Conservation (phyloP, 1,284 basidiomycete genomes). For the Veloboletus limbatus region DNA sequence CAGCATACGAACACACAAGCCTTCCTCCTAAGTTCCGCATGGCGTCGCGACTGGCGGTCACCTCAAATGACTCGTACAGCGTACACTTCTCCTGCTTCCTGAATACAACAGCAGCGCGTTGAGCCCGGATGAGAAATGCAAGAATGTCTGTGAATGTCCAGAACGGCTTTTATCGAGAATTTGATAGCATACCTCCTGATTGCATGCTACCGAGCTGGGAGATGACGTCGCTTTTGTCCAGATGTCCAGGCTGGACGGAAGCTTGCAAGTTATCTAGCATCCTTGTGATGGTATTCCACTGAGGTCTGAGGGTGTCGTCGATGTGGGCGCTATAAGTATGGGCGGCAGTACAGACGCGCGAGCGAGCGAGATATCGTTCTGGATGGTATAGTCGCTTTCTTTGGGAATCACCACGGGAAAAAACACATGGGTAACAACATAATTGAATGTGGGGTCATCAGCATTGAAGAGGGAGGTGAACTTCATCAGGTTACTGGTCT, state of each 20-base stretch:
- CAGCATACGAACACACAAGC: conserved; percentile 28
- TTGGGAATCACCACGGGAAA: background rate
- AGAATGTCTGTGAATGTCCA: conserved; percentile 12
- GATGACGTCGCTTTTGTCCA: background rate
- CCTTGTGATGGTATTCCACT: conserved; percentile 4
- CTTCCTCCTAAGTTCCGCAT: conserved; percentile 30
- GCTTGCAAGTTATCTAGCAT: conserved; percentile 6
- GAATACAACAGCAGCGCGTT: conserved; percentile 30
- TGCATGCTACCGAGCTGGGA: conserved; percentile 8
- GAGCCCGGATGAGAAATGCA: conserved; percentile 8
- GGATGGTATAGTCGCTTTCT: background rate
- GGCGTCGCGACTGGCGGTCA: conserved; percentile 14
- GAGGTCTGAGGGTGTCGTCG: background rate
- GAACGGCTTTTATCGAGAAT: background rate
- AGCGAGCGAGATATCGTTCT: background rate
- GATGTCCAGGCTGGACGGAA: background rate
- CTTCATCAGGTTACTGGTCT: too few species aligned
- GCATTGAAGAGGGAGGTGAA: background rate
- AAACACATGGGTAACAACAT: background rate
- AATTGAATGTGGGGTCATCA: background rate
- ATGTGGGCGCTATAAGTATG: conserved; percentile 2
- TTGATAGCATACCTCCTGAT: conserved; percentile 8
- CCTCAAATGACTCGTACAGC: conserved; percentile 34
- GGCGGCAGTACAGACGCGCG: conserved; percentile 2
- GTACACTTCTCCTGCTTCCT: conserved; percentile 14